Base-by-base conservation (phyloP, 1,284 basidiomycete species). In the Apiotrichum veenhuisii region DNA sequence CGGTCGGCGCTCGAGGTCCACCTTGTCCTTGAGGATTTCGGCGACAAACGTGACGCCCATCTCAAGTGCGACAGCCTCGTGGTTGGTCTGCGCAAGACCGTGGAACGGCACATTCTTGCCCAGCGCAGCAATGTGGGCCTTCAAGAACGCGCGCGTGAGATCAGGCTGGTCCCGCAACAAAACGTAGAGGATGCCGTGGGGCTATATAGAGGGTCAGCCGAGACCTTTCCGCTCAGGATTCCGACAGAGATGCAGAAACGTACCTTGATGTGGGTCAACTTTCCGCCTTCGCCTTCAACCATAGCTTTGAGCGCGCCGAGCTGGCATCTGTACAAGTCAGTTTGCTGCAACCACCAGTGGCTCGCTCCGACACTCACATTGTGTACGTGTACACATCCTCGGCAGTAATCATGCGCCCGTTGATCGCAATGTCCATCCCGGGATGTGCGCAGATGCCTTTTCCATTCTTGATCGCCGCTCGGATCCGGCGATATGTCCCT, bases 21-120 rank as follows among this genome's bases (percentile, higher is more conserved):
- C n/a, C 44, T 46, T 56, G 51, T 69, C 67, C 44, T 64, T 63
- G 36, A 57, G 66, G 27, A 59, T 58, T 55, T 69, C 70, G 0
- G 66, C 67, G 14, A 73, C 62, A 54, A 73, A 71, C 5, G 62
- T 64, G 45, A 72, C 66, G 3, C 61, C 64, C 37, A 66, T 58
- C 44, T 72, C 67, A 20, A 59, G 51, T 20, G 66, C 65, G 1
- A 62, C 64, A 3, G 58, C 45, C 46, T 75, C 68, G 61, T 75
- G 74, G 1, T 63, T 54, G 0, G 70, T 67, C 30, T 64, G 63
- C 1, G 71, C 67, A 1, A 75, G 52, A 0, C 74, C 74, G 38
- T 70, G 64, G 34, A 74, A 60, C 0, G 73, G 70, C 0, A 75
- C 45, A 7, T 40, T 20, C 10, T 14, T 36, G 12, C 46, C 53